Conservation (phyloP, 331 rosid species). For the Prunus yedoensis region DNA sequence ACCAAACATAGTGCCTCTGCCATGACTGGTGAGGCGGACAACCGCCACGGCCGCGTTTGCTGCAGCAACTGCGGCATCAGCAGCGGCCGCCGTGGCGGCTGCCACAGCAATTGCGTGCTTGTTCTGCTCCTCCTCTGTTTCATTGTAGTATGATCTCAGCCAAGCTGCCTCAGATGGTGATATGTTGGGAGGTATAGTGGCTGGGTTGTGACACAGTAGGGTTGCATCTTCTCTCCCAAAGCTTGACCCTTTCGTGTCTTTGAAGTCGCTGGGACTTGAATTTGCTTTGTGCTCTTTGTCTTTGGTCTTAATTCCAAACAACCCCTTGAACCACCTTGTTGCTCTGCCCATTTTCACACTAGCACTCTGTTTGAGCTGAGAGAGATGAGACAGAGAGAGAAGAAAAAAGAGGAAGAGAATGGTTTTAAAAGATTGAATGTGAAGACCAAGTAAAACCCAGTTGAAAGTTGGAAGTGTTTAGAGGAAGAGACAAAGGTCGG, state of each 20-base stretch:
- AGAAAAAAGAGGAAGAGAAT: background rate
- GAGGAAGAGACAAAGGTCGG: conserved; percentile 15
- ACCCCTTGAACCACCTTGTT: conserved; percentile 64
- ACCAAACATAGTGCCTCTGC: conserved; percentile 64
- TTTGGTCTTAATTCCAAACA: conserved; percentile 58
- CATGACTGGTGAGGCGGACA: conserved; percentile 75
- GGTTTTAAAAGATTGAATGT: conserved; percentile 28
- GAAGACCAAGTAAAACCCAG: conserved; percentile 11
- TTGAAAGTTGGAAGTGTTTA: background rate
- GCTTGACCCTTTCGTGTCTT: conserved; percentile 21
- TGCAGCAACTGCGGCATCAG: conserved; percentile 83
- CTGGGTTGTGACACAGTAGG: conserved; percentile 58
- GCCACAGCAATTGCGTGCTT: conserved; percentile 94
- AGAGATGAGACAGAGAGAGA: background rate
- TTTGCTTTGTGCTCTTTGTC: conserved; percentile 40
- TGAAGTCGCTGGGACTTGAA: conserved; percentile 32
- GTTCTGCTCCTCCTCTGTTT: conserved; percentile 71
- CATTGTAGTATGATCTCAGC: conserved; percentile 55
- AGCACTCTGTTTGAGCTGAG: background rate
- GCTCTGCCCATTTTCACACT: conserved; percentile 60
- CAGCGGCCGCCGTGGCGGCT: conserved; percentile 80
- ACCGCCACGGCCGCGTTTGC: conserved; percentile 87
- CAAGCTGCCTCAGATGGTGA: conserved; percentile 78
- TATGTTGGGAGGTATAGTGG: conserved; percentile 75
- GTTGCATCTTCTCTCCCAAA: conserved; percentile 27